Percentiles rank a stretch among this genome's conserved stretches.
Conservation (phyloP, 163 green algal genomes). For the Prototheca wickerhamii region DNA sequence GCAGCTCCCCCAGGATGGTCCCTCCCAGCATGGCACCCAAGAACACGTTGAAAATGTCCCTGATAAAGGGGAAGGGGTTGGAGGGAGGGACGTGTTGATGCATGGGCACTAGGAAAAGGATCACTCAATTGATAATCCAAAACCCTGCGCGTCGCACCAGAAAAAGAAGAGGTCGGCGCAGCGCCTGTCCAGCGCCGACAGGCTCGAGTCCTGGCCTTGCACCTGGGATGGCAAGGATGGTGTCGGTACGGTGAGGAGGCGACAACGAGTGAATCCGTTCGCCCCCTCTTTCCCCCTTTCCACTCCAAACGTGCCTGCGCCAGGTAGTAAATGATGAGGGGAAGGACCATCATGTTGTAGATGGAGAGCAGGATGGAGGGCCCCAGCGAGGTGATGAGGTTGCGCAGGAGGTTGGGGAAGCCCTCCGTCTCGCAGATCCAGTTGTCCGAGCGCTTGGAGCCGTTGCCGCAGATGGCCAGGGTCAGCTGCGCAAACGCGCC, state of each 20-base stretch:
- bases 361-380: slow-evolving; percentile 30
- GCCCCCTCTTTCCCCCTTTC: neutral
- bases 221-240: slow-evolving; percentile 11
- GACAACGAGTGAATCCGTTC: neutral
- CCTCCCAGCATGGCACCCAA: slow-evolving; percentile 68
- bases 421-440: slow-evolving; percentile 7
- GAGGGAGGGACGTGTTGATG: neutral
- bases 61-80: neutral
- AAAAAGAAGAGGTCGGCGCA: slow-evolving; percentile 68
- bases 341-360: slow-evolving; percentile 31
- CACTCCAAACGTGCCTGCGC: slow-evolving; percentile 23
- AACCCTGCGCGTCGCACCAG: slow-evolving; percentile 26
- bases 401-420: slow-evolving; percentile 24
- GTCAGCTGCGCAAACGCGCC: slow-evolving; percentile 38
- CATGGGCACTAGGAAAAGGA: neutral
- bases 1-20: slow-evolving; percentile 42
- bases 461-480: slow-evolving; percentile 13
- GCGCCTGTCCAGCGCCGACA: slow-evolving; percentile 59
- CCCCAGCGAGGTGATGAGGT: slow-evolving; percentile 24
- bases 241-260: neutral
- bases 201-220: slow-evolving; percentile 34
- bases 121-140: neutral
- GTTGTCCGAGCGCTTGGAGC: slow-evolving; percentile 6
- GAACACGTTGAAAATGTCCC: slow-evolving; percentile 76
- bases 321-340: slow-evolving; percentile 30